Evolutionary conservation across 2,329 filamentous ascomycete genomes (phyloP).

Genomic region (Colletotrichum simmondsii): DNA sequence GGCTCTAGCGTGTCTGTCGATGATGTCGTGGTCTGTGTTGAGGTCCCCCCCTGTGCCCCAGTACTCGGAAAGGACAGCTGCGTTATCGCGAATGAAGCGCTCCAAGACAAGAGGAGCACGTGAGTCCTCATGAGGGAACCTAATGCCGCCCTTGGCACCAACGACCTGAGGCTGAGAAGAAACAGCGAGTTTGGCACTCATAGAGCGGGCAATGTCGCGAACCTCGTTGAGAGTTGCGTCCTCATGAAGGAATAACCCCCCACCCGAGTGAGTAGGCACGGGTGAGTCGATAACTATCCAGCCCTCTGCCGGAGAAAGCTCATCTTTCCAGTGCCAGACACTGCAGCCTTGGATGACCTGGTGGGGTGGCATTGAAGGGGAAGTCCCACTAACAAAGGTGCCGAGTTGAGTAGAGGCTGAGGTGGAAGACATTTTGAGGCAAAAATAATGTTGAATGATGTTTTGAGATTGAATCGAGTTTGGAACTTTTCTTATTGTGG

Average conservation of each 20-base stretch:
- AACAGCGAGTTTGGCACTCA: not conserved
- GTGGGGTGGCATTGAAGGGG: not conserved
- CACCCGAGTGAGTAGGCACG: not conserved
- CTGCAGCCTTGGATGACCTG: not conserved
- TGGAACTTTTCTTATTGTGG: not conserved
- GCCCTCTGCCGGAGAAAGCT: not conserved
- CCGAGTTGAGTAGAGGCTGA: not conserved
- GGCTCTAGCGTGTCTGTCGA: not conserved
- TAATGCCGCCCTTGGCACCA: not conserved
- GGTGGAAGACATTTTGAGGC: not conserved
- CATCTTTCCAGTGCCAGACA: not conserved
- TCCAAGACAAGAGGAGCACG: not conserved
- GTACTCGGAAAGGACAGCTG: not conserved
- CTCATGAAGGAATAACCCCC: not conserved
- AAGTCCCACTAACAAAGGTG: not conserved
- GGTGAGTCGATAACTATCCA: not conserved
- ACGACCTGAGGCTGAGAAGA: conserved; percentile 2
- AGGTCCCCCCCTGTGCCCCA: not conserved
- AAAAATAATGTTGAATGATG: not conserved
- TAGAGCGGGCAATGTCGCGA: not conserved
- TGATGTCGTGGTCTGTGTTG: not conserved
- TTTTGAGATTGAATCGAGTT: not conserved
- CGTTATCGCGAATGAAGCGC: not conserved
- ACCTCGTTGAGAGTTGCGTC: not conserved
- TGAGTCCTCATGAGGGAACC: not conserved